Conservation (phyloP, 2,329 filamentous ascomycete genomes). For the Alternaria sp. region DNA sequence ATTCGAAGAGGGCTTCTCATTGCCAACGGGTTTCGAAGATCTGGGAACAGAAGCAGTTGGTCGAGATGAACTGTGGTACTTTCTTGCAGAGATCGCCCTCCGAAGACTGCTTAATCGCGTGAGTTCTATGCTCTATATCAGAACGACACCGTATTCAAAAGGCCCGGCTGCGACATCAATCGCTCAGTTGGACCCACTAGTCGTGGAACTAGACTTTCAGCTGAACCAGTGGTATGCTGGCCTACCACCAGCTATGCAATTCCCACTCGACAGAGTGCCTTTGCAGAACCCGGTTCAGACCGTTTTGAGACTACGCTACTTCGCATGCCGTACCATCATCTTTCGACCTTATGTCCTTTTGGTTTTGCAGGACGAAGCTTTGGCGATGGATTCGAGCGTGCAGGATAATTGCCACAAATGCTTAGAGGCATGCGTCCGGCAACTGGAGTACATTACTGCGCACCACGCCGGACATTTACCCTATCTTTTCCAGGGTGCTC, state of each 20-base stretch:
- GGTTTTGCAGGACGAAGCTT: conserved; percentile 78
- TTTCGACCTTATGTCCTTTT: conserved; percentile 84
- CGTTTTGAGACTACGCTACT: conserved; percentile 80
- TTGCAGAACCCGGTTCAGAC: conserved; percentile 79
- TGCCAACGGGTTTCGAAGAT: conserved; percentile 78
- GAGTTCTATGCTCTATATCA: conserved; percentile 80
- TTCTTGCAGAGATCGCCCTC: conserved; percentile 81
- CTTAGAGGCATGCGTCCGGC: conserved; percentile 79
- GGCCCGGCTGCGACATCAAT: conserved; percentile 67
- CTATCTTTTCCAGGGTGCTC: conserved; percentile 84
- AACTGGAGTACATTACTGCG: conserved; percentile 79
- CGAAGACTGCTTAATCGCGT: conserved; percentile 79
- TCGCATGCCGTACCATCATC: conserved; percentile 85
- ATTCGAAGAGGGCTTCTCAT: conserved; percentile 79
- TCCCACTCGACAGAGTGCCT: conserved; percentile 73
- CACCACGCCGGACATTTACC: conserved; percentile 86
- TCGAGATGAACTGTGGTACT: conserved; percentile 84
- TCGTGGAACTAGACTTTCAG: conserved; percentile 82
- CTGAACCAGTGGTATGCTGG: conserved; percentile 86
- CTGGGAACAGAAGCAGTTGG: conserved; percentile 72
- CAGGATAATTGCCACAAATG: conserved; percentile 82
- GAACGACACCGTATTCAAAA: conserved; percentile 59
- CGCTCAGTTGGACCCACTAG: conserved; percentile 77
- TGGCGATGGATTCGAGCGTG: conserved; percentile 74
- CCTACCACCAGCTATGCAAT: conserved; percentile 76